Evolutionary conservation across 192 early-diverging fungal genomes (phyloP).

Genomic region (Coemansia sp.): DNA sequence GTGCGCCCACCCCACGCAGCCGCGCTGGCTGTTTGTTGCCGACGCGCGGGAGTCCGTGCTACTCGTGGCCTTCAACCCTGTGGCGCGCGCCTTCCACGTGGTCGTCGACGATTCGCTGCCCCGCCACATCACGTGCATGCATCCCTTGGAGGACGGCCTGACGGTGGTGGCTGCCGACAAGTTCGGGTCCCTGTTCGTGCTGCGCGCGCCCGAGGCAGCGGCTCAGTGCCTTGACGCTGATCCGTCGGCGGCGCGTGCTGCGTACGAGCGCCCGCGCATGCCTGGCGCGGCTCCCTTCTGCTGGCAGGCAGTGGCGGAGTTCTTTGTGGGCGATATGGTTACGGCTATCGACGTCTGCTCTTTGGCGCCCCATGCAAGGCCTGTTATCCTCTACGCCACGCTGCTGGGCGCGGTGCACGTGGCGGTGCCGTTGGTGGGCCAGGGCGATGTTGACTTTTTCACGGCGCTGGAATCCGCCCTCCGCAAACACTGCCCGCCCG

Average conservation of each 20-base stretch:
- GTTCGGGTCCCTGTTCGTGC: conserved; percentile 91
- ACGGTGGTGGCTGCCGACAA: conserved; percentile 93
- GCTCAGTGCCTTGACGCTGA: conserved; percentile 83
- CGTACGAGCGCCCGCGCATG: conserved; percentile 68
- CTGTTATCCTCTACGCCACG: conserved; percentile 84
- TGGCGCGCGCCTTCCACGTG: conserved; percentile 81
- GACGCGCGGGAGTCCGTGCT: conserved; percentile 90
- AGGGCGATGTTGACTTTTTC: conserved; percentile 93
- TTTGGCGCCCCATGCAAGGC: conserved; percentile 84
- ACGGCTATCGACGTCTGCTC: conserved; percentile 77
- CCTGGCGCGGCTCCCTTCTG: conserved; percentile 58
- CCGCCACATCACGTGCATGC: conserved; percentile 77
- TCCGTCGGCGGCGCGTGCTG: conserved; percentile 61
- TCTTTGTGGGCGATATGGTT: conserved; percentile 84
- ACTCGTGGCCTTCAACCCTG: conserved; percentile 68
- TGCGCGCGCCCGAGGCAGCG: conserved; percentile 62
- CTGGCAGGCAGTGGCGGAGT: conserved; percentile 72
- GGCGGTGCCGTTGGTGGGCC: conserved; percentile 83
- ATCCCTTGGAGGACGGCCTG: conserved; percentile 84
- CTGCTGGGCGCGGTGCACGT: conserved; percentile 83
- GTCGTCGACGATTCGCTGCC: conserved; percentile 93
- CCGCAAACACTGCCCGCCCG: conserved; percentile 74
- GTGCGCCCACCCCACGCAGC: conserved; percentile 66
- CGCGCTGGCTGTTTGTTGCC: conserved; percentile 70
- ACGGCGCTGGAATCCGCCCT: conserved; percentile 89